A percentile compares a stretch with the other conserved stretches of the same genome.
phyloP scores from a whole-genome alignment of 106 monocot genomes.

The Platanthera zijinensis region DNA sequence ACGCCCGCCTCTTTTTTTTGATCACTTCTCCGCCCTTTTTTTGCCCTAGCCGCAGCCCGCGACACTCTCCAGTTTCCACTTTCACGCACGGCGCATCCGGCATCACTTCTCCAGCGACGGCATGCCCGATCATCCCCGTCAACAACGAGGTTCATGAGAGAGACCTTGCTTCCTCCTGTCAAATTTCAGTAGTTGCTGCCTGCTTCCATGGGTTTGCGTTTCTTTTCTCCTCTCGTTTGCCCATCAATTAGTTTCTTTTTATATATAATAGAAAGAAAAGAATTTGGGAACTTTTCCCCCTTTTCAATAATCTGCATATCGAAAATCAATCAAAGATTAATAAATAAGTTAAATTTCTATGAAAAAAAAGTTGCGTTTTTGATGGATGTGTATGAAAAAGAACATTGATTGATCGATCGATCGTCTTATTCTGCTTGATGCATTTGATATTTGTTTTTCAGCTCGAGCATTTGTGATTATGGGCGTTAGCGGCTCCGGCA shows the following conservation, averaged over 20 bases:
- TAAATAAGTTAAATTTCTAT: background rate
- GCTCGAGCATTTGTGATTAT: slow-evolving; percentile 75
- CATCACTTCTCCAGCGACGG: too few relatives aligned
- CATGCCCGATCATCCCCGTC: too few relatives aligned
- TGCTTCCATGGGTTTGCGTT: background rate
- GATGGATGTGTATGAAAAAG: background rate
- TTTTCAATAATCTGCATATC: background rate
- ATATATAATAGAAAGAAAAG: too few relatives aligned
- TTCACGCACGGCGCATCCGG: too few relatives aligned
- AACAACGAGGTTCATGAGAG: too few relatives aligned
- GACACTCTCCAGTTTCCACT: too few relatives aligned
- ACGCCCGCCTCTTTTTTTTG: too few relatives aligned
- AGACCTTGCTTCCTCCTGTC: background rate
- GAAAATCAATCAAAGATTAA: background rate
- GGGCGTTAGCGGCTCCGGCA: slow-evolving; percentile 87
- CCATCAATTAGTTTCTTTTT: background rate
- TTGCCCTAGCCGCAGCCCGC: too few relatives aligned
- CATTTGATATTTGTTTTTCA: slow-evolving; percentile 14
- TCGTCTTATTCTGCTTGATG: background rate
- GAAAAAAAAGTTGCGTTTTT: background rate
- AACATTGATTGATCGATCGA: too few relatives aligned
- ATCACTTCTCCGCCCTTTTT: too few relatives aligned
- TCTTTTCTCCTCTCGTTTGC: background rate
- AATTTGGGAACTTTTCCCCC: background rate
- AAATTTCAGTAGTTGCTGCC: background rate